Evolutionary conservation across 495 filamentous ascomycete genomes (phyloP), one percentile per base, ranked within the genome.

Genomic region (Letharia columbiana): DNA sequence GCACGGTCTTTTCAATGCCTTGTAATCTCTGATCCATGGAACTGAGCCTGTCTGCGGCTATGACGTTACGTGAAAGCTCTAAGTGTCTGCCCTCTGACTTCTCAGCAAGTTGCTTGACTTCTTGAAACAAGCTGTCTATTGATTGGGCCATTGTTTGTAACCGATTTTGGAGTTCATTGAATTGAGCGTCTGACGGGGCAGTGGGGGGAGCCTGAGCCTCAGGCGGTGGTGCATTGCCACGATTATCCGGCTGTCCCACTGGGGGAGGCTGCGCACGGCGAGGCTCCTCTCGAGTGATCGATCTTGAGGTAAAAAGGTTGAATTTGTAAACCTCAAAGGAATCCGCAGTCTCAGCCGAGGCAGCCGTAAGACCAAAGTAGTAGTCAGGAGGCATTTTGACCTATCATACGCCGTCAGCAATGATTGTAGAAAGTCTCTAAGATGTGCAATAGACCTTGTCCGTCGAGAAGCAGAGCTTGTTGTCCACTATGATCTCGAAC

Each of bases 291-390:
- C 74, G 67, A 31, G 60, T 59, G 31, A 62, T 40, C 10, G 65
- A 67, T 57, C 63, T 62, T 45, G 52, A 69, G 62, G 73, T 70
- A 41, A 67, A 71, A 23, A 92, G 81, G 47, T 89, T 77, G 71
- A 98, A 84, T 70, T 93, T 96, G 81, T 91, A 93, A 67, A 94
- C 75, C 76, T 98, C 94, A 73, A 96, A 96, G 39, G 91, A 95
- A 75, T 98, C 94, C 0, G 94, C 91, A 69, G 84, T 92, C 66
- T 97, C 92, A 39, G 91, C 90, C 11, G 91, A 91, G 6, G 89
- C 89, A 42, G 93, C 94, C 3, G 89, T 89, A 68, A 98, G 78
- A 72, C 94, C 94, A 66, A 96, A 91, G 74, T 84, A 84, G 77
- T 98, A 95, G 70, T 89, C 89, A 10, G 81, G 73, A 12, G 94